Conservation (phyloP, 2,329 filamentous ascomycete species). For the Exophiala sideris region DNA sequence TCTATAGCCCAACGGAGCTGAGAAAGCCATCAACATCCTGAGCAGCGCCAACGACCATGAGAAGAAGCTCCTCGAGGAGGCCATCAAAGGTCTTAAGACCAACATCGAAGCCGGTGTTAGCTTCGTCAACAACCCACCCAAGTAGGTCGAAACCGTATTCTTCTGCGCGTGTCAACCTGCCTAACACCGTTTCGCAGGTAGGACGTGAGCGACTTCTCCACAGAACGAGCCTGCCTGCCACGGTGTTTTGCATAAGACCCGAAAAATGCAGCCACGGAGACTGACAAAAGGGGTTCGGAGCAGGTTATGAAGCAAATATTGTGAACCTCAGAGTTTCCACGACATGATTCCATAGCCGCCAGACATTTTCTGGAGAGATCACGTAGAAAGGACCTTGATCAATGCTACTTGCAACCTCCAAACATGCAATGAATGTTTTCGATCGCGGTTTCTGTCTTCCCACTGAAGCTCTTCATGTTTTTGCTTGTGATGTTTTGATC, state of each 20-base stretch:
- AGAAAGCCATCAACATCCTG: conserved; percentile 81
- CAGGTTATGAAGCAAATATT: conserved; percentile 19
- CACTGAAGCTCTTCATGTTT: conserved; percentile 11
- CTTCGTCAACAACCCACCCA: conserved; percentile 79
- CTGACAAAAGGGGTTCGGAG: conserved; percentile 17
- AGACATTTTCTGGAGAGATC: background rate
- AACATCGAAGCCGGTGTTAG: conserved; percentile 93
- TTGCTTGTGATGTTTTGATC: conserved; percentile 66
- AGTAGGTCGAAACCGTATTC: conserved; percentile 16
- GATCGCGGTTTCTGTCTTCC: background rate
- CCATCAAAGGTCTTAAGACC: conserved; percentile 74
- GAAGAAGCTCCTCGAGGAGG: conserved; percentile 77
- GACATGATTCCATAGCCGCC: conserved; percentile 8
- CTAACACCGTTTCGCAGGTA: conserved; percentile 25
- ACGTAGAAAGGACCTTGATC: conserved; percentile 13
- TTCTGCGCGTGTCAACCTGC: conserved; percentile 23
- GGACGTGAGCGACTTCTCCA: conserved; percentile 24
- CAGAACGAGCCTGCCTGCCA: conserved; percentile 26
- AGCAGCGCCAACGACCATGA: conserved; percentile 76
- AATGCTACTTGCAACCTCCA: conserved; percentile 1
- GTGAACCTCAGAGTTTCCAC: conserved; percentile 5
- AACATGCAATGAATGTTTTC: background rate
- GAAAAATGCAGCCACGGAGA: conserved; percentile 16
- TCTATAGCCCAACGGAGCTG: conserved; percentile 70
- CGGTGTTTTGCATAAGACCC: conserved; percentile 1